Evolutionary conservation across 1,139 yeast species (phyloP).

Genomic region (Yamadazyma epiphylla): DNA sequence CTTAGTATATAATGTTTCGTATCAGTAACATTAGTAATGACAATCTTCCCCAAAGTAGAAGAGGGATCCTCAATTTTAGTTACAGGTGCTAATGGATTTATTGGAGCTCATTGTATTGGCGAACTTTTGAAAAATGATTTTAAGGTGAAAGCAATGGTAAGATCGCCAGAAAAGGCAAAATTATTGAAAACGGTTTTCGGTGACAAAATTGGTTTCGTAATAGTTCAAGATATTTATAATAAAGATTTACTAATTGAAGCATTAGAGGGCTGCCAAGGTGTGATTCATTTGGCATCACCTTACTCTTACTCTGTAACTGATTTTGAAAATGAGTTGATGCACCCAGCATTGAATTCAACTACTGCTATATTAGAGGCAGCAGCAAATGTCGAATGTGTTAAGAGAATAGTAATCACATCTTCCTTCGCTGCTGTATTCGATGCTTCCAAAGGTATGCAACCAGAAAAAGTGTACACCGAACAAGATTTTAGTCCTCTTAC

Average conservation of each 20-base stretch:
- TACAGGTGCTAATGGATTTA: conserved; percentile 36
- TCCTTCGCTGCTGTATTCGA: conserved; percentile 19
- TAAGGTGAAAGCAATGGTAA: conserved; percentile 55
- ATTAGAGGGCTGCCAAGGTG: conserved; percentile 42
- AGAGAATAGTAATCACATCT: conserved; percentile 24
- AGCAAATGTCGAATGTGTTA: conserved; percentile 10
- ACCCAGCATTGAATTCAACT: conserved; percentile 21
- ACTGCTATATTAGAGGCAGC: conserved; percentile 18
- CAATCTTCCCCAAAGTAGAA: conserved; percentile 11
- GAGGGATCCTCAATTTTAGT: conserved; percentile 18
- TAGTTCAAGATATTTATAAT: conserved; percentile 48
- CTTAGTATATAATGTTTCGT: background rate
- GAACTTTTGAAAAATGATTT: conserved; percentile 34
- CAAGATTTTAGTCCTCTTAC: conserved; percentile 36
- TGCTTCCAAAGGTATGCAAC: conserved; percentile 10
- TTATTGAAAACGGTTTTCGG: conserved; percentile 17
- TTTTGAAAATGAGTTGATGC: conserved; percentile 14
- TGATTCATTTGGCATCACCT: conserved; percentile 46
- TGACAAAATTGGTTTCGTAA: conserved; percentile 33
- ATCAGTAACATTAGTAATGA: conserved; percentile 14
- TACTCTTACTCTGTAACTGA: conserved; percentile 14
- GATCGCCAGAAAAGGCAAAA: conserved; percentile 50
- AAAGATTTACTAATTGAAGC: conserved; percentile 51
- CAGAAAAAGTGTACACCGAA: conserved; percentile 19
- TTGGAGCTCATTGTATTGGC: conserved; percentile 32